Evolutionary conservation across 371 early-diverging fungal species (phyloP).

Genomic region (Lichtheimia ornata): DNA sequence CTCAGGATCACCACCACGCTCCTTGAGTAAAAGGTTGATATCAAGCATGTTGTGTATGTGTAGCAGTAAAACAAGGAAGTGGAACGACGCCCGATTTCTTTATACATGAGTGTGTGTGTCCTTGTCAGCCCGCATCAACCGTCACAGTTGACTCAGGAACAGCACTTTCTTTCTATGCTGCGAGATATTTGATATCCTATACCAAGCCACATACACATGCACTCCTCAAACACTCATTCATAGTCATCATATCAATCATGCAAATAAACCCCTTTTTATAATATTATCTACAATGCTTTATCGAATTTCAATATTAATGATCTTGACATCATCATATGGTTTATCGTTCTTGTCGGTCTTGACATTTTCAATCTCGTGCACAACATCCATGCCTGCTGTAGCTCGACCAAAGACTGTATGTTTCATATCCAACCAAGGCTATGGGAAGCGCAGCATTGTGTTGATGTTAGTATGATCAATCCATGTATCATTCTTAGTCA

Average conservation of each 20-base stretch:
- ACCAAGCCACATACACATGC: no score
- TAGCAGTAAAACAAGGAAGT: no score
- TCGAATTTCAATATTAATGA: conserved; percentile 71
- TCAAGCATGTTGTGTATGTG: conserved; percentile 66
- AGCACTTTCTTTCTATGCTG: no score
- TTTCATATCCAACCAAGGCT: conserved; percentile 95
- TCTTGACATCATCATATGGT: conserved; percentile 74
- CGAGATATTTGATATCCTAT: no score
- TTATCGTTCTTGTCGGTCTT: conserved; percentile 81
- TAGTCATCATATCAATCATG: no score
- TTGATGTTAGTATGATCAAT: not conserved
- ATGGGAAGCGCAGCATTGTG: conserved; percentile 6
- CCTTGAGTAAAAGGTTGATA: conserved; percentile 88
- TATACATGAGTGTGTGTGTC: no score
- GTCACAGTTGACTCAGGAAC: no score
- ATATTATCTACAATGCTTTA: conserved; percentile 28
- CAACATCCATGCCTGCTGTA: conserved; percentile 93
- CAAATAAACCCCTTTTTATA: no score
- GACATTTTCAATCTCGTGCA: conserved; percentile 83
- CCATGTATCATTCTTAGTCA: not conserved
- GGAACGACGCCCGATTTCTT: no score
- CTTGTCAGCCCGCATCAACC: no score
- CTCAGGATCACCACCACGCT: conserved; percentile 96
- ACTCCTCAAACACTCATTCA: no score
- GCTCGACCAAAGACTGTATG: conserved; percentile 97